A percentile compares a stretch with the other conserved stretches of the same genome.
phyloP scores from a whole-genome alignment of 805 yeast species.

The Starmerella ratchasimensis region DNA sequence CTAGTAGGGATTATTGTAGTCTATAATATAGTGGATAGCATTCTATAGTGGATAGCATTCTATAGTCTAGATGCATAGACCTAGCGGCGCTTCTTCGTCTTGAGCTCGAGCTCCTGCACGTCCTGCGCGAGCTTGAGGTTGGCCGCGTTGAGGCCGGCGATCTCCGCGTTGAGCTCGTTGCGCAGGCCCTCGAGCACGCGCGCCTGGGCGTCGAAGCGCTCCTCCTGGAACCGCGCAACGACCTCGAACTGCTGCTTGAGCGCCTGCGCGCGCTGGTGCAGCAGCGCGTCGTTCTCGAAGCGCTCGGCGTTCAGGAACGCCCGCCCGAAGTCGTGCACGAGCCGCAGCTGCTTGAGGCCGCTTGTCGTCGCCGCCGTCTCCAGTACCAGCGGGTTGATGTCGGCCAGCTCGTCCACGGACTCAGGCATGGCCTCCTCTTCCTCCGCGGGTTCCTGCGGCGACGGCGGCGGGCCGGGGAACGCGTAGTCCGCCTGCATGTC shows the following conservation, averaged over 20 bases:
- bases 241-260: slow-evolving; percentile 54
- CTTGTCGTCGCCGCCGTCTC: slow-evolving; percentile 2
- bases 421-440: background rate
- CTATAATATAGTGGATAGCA: too few relatives aligned
- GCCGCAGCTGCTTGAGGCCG: slow-evolving; percentile 12
- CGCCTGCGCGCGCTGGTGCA: slow-evolving; percentile 11
- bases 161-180: slow-evolving; percentile 30
- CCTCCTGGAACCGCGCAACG: slow-evolving; percentile 79
- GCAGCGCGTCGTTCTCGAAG: slow-evolving; percentile 10
- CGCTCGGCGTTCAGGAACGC: slow-evolving; percentile 8
- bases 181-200: slow-evolving; percentile 69
- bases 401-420: background rate
- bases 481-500: too few relatives aligned
- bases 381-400: background rate
- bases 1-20: too few relatives aligned
- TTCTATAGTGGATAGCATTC: too few relatives aligned
- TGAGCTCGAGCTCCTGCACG: slow-evolving; percentile 8
- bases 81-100: slow-evolving; percentile 1
- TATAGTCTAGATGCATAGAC: background rate
- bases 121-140: slow-evolving; percentile 33
- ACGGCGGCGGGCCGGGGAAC: too few relatives aligned
- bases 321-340: slow-evolving; percentile 9
- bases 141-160: slow-evolving; percentile 38
- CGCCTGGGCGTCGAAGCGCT: slow-evolving; percentile 85
- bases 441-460: background rate